Conservation (phyloP, 116 monocot species). For the Trichopus zeylanicus region DNA sequence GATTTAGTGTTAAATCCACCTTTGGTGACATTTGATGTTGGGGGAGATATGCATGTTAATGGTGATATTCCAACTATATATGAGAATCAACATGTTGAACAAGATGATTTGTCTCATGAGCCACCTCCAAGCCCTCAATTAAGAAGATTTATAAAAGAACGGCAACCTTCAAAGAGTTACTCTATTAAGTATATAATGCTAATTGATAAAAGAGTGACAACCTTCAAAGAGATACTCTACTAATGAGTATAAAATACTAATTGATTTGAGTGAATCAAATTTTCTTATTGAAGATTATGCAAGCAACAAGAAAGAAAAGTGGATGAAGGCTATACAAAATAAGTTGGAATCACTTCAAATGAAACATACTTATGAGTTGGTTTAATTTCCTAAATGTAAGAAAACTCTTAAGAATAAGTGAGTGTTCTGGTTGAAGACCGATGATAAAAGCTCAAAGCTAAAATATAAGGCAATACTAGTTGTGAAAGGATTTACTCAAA, state of each 20-base stretch:
- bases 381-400: not conserved
- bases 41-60: not conserved
- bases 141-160: not conserved
- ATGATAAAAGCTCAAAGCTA: not conserved
- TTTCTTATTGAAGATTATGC: not conserved
- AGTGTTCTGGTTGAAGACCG: not conserved
- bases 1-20: not conserved
- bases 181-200: too few relatives aligned
- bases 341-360: constrained; percentile 4
- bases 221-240: not conserved
- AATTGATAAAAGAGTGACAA: not conserved
- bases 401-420: constrained; percentile 2
- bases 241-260: not conserved
- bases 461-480: constrained; percentile 2
- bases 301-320: not conserved
- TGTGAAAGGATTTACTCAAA: constrained; percentile 1
- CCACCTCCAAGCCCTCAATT: not conserved
- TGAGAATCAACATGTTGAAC: not conserved
- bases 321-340: not conserved
- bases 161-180: too few relatives aligned
- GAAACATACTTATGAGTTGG: constrained; percentile 4
- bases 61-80: not conserved
- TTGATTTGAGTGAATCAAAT: not conserved
- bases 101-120: not conserved
- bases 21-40: not conserved